Base-by-base conservation (phyloP, 495 filamentous ascomycete genomes). In the Diplogelasinospora grovesii region DNA sequence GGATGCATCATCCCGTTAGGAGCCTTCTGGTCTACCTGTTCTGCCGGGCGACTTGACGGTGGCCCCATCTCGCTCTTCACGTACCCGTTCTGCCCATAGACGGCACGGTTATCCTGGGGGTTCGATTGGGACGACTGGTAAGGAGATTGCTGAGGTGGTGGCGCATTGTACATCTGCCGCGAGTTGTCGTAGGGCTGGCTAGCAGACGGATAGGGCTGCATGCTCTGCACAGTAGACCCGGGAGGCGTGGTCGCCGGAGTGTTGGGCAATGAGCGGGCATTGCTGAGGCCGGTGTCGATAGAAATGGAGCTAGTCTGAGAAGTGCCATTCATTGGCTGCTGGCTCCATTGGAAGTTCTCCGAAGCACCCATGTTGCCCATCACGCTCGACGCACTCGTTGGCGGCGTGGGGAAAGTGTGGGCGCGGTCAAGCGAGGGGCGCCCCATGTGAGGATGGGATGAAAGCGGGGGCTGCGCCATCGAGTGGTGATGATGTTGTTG, bases 171-270 rank as follows among this genome's bases (percentile, higher is more conserved):
- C 65, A 92, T 82, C 16, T 80, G 78, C 43, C 87, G 77, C n/a
- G 80, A 75, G 53, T 53, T 78, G 41, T 94, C 86, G 46, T 93
- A 93, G 5, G 78, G 66, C 39, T 89, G 79, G 36, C 78, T 77
- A 8, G 62, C 73, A 39, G 81, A 82, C 27, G 88, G 89, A 21
- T 76, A 75, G 1, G 73, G 71, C 36, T 85, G 86, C 75, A 95
- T 84, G 45, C 76, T 80, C 41, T 86, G 83, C 46, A 89, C 66
- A 23, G 74, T 71, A 38, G 67, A 79, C 3, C 85, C 90, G 0
- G 92, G 92, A 1, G 92, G 92, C 1, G 92, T 97, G 7, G 89
- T 94, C 8, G 92, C 46, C 10, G 93, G 92, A 5, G 93, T 96
- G 21, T 84, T 89, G 7, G 90, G 92, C 71, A 95, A 85, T 28